Percentiles rank a stretch among this genome's conserved stretches.
These are phyloP conservation scores for Giardia muris DNA, from an alignment of 208 protist species.

Conservation along the genomic window DNA sequence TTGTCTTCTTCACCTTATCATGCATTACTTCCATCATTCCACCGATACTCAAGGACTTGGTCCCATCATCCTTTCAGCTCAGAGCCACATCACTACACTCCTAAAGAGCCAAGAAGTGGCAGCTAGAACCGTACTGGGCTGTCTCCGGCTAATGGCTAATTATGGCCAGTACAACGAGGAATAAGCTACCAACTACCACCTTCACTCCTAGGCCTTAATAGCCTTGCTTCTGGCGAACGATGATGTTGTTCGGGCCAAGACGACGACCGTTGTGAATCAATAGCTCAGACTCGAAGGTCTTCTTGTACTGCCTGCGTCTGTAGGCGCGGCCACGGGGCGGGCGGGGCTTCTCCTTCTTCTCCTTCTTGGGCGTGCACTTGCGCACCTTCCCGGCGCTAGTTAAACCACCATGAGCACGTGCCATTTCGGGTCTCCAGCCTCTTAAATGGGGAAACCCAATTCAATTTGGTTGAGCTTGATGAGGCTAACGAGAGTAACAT, in stretches of 20 bases:
- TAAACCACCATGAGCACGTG: slow-evolving; percentile 39
- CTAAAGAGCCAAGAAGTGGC: not conserved
- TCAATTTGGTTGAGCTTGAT: too few species aligned
- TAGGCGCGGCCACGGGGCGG: not conserved
- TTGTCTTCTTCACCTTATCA: not conserved
- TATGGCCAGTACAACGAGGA: not conserved
- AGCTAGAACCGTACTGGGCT: not conserved
- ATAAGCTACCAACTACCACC: not conserved
- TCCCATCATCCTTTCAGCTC: not conserved
- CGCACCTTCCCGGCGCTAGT: slow-evolving; percentile 39
- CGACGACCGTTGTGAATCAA: not conserved
- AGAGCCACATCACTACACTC: not conserved
- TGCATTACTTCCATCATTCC: not conserved
- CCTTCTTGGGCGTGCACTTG: slow-evolving; percentile 40
- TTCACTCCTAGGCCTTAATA: not conserved
- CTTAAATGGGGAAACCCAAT: too few species aligned
- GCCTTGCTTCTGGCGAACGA: not conserved
- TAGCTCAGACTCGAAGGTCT: not conserved
- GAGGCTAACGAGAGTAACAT: too few species aligned
- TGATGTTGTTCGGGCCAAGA: slow-evolving; percentile 9
- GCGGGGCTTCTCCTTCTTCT: slow-evolving; percentile 23
- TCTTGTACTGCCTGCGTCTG: not conserved
- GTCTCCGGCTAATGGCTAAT: not conserved
- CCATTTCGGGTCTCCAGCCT: too few species aligned
- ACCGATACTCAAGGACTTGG: not conserved